Conservation (phyloP, 306 rosid genomes). For the Luffa aegyptiaca region DNA sequence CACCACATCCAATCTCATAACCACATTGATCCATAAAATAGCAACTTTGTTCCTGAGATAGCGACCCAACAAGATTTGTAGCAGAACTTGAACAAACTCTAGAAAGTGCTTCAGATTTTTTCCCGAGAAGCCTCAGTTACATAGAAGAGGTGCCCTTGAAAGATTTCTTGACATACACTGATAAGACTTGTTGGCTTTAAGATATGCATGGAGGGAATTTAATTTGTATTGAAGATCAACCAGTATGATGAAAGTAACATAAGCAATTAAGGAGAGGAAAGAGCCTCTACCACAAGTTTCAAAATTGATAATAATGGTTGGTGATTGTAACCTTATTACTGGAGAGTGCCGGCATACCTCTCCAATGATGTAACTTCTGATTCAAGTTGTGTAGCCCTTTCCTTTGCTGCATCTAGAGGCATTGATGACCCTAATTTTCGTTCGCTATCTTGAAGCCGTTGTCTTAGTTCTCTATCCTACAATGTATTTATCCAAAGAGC, state of each 20-base stretch:
- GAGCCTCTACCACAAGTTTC: not conserved
- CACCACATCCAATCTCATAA: not conserved
- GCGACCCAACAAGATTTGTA: not conserved
- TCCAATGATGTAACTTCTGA: slow-evolving; percentile 67
- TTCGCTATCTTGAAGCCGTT: slow-evolving; percentile 79
- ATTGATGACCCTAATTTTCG: slow-evolving; percentile 70
- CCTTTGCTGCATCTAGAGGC: slow-evolving; percentile 79
- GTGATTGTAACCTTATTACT: not conserved
- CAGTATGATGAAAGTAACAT: not conserved
- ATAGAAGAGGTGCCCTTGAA: not conserved
- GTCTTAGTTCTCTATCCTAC: slow-evolving; percentile 72
- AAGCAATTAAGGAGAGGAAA: not conserved
- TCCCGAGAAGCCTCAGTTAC: not conserved
- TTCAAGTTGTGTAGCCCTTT: slow-evolving; percentile 76
- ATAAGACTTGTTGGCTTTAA: not conserved
- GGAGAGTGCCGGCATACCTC: slow-evolving; percentile 33
- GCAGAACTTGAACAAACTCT: not conserved
- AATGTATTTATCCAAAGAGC: not conserved
- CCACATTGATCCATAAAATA: not conserved
- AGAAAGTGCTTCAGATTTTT: not conserved
- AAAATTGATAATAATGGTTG: not conserved
- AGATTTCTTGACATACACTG: not conserved
- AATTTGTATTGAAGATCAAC: not conserved
- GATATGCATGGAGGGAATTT: not conserved
- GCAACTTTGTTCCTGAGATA: not conserved